Base-by-base conservation (phyloP, 176 grass and related monocot genomes). In the Hordeum vulgare region DNA sequence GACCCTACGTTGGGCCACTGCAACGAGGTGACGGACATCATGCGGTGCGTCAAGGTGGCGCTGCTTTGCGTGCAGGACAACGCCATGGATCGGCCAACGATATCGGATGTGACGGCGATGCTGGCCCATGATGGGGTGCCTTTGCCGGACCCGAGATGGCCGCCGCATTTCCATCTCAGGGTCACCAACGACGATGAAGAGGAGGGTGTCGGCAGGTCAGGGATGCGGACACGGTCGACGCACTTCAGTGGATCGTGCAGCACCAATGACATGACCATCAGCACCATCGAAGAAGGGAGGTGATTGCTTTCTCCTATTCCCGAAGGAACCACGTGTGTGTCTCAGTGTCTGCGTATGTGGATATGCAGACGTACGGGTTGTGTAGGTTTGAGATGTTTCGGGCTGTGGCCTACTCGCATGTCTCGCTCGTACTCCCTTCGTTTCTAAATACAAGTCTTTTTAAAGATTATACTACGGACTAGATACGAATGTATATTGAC, bases 11-110 rank as follows among this genome's bases (percentile, higher is more conserved):
- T 92, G 51, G 80, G 74, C 2, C 76, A 88, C n/a, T 20, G 39
- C 41, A 12, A 17, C 67, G 77, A 79, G 15, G 76, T 7, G 58
- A 17, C 44, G 10, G 15, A 15, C 33, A 75, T 95, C 11, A 23
- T 76, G 39, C 80, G 47, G 42, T 90, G 84, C 88, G 59, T 93
- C 61, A 86, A 90, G 81, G 86, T 95, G 21, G 90, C 85, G 59
- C 83, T 95, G 77, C 85, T 95, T 9, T 95, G 93, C 64, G 93
- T 93, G 65, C 93, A 95, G 68, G 86, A 93, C 49, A 90, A 71
- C 41, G 76, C 84, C 1, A 61, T 40, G 25, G 83, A 90, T 71
- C 88, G 90, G 57, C 93, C 93, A 6, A 56, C 75, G 7, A 95
- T 95, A 90, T 74, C 88, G 3, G 90, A 83, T 1, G 85, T 90